Conservation (phyloP, 2,329 filamentous ascomycete species). For the Pseudogymnoascus sp. region DNA sequence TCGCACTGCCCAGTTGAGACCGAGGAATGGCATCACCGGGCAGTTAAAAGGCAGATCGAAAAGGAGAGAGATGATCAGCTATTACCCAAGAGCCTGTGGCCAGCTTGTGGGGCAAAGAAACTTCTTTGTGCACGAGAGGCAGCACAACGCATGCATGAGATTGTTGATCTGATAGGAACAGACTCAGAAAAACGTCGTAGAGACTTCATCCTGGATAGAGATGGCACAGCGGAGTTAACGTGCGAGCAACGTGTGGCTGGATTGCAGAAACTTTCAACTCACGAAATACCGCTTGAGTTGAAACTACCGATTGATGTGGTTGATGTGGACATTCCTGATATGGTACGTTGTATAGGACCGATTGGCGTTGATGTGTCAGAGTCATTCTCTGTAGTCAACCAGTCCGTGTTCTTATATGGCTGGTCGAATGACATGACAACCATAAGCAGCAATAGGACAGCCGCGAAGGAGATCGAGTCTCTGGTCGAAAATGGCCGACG, state of each 20-base stretch:
- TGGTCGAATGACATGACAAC: slow-evolving; percentile 53
- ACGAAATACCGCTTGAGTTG: slow-evolving; percentile 44
- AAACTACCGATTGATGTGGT: slow-evolving; percentile 50
- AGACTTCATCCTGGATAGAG: slow-evolving; percentile 41
- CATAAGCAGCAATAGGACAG: slow-evolving; percentile 56
- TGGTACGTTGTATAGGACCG: slow-evolving; percentile 35
- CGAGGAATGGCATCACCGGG: slow-evolving; percentile 27
- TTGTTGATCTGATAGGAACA: slow-evolving; percentile 53
- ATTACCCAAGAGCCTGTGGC: slow-evolving; percentile 53
- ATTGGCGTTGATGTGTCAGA: slow-evolving; percentile 37
- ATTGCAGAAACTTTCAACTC: slow-evolving; percentile 41
- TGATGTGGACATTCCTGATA: slow-evolving; percentile 33
- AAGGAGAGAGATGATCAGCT: slow-evolving; percentile 52
- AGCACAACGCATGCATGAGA: slow-evolving; percentile 54
- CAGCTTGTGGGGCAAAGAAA: slow-evolving; percentile 42
- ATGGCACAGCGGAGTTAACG: slow-evolving; percentile 19
- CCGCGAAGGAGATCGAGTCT: slow-evolving; percentile 53
- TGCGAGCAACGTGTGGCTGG: slow-evolving; percentile 23
- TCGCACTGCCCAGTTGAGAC: slow-evolving; percentile 27
- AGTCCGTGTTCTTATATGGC: slow-evolving; percentile 60
- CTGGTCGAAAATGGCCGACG: slow-evolving; percentile 45
- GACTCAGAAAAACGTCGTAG: slow-evolving; percentile 48
- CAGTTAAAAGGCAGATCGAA: slow-evolving; percentile 44
- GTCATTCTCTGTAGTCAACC: slow-evolving; percentile 51
- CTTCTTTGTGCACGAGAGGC: slow-evolving; percentile 57